phyloP scores from a whole-genome alignment of 148 eudicot genomes.

The Cornus florida region DNA sequence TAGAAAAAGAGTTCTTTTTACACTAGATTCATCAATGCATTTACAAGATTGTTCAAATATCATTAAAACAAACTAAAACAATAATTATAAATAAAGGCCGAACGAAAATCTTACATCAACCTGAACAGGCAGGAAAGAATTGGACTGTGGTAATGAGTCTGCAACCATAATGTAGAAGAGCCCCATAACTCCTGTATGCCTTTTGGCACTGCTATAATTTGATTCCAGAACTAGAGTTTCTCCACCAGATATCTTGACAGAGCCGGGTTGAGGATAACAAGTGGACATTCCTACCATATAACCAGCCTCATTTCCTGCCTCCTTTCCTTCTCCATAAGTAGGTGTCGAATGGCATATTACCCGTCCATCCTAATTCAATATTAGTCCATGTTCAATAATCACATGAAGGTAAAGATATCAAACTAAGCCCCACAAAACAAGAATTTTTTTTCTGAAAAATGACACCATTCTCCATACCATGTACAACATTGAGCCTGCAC shows the following conservation, averaged over 20 bases:
- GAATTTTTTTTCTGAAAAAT: no score
- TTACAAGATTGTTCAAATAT: background rate
- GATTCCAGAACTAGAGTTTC: conserved; percentile 70
- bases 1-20: no score
- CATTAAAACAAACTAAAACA: background rate
- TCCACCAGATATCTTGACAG: conserved; percentile 56
- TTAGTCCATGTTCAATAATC: background rate
- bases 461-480: background rate
- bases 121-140: conserved; percentile 3
- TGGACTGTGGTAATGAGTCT: conserved; percentile 37
- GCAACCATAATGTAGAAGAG: conserved; percentile 84
- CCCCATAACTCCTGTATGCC: conserved; percentile 93
- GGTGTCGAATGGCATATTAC: conserved; percentile 73
- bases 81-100: no score
- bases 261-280: conserved; percentile 79
- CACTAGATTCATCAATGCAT: background rate
- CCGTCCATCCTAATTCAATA: conserved; percentile 58
- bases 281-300: conserved; percentile 93
- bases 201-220: conserved; percentile 57
- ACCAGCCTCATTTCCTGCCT: conserved; percentile 84
- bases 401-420: background rate
- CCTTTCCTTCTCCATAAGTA: conserved; percentile 64
- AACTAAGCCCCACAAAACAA: background rate
- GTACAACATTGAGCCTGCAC: no score
- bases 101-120: conserved; percentile 28